These are phyloP conservation scores for Kitagawia praeruptora DNA, from an alignment of 129 eudicot species.

Conservation along the genomic window DNA sequence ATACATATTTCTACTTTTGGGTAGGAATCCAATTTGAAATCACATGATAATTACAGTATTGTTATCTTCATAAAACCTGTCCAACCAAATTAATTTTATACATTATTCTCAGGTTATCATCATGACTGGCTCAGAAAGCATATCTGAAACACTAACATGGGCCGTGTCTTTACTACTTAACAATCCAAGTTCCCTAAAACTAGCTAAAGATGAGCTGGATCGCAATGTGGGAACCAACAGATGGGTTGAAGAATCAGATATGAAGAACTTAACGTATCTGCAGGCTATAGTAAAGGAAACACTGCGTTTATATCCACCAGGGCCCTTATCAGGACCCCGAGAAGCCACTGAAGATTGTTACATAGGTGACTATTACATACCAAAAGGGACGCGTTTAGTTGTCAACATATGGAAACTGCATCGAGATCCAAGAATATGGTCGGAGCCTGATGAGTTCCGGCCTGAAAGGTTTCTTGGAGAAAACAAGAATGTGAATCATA, in stretches of 20 bases:
- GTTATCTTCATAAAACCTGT: background rate
- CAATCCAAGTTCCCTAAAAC: slow-evolving; percentile 16
- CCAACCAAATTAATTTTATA: background rate
- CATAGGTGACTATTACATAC: slow-evolving; percentile 22
- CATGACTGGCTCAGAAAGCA: slow-evolving; percentile 51
- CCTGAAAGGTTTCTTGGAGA: slow-evolving; percentile 32
- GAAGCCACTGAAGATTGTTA: slow-evolving; percentile 40
- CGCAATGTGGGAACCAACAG: slow-evolving; percentile 24
- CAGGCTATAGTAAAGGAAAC: slow-evolving; percentile 48
- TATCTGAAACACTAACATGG: slow-evolving; percentile 43
- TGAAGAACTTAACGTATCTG: slow-evolving; percentile 25
- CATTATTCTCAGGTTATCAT: slow-evolving; percentile 30
- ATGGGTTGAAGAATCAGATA: slow-evolving; percentile 41
- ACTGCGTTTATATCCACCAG: slow-evolving; percentile 54
- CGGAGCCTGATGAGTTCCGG: slow-evolving; percentile 23
- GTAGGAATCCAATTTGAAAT: too few species aligned
- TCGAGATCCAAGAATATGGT: slow-evolving; percentile 41
- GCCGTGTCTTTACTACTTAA: slow-evolving; percentile 42
- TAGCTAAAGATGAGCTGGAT: slow-evolving; percentile 36
- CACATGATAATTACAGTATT: background rate
- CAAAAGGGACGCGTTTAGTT: slow-evolving; percentile 36
- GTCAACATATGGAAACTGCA: slow-evolving; percentile 61
- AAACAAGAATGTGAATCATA: slow-evolving; percentile 10
- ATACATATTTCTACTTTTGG: too few species aligned
- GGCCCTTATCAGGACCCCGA: slow-evolving; percentile 42